phyloP scores from a whole-genome alignment of 78 protist species.

The Dictyostelium capitatum region DNA sequence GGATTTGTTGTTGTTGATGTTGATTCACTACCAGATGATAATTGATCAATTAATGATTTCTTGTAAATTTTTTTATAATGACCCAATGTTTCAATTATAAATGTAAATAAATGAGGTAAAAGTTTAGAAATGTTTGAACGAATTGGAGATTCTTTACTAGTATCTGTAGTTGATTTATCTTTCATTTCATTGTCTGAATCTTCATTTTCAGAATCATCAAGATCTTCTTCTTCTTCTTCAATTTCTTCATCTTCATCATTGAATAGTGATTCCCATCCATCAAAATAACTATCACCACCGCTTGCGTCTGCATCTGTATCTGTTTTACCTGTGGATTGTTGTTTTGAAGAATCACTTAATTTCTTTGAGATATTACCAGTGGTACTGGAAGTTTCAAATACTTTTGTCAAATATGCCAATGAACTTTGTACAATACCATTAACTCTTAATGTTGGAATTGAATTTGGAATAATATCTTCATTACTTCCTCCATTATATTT shows the following conservation, averaged over 20 bases:
- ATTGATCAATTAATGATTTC: neutral
- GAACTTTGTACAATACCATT: slow-evolving; percentile 12
- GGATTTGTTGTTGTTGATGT: neutral
- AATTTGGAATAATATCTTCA: neutral
- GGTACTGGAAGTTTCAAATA: neutral
- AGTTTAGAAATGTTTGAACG: slow-evolving; percentile 5
- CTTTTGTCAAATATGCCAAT: neutral
- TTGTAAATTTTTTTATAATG: slow-evolving; percentile 15
- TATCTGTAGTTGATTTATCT: neutral
- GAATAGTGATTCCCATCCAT: slow-evolving; percentile 56
- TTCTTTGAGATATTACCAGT: neutral
- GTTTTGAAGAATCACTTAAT: neutral
- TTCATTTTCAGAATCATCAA: neutral
- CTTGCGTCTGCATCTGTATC: neutral
- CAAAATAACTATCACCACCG: slow-evolving; percentile 30
- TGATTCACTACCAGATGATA: neutral
- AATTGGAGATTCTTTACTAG: neutral
- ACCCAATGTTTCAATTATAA: neutral
- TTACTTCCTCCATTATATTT: neutral
- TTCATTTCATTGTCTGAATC: neutral
- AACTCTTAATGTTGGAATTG: neutral
- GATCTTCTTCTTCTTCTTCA: neutral
- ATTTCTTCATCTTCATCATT: slow-evolving; percentile 13
- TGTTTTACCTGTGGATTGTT: neutral
- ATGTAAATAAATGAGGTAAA: neutral